Conservation (phyloP, 2,329 filamentous ascomycete genomes). For the Ceratocystis lukuohia region DNA sequence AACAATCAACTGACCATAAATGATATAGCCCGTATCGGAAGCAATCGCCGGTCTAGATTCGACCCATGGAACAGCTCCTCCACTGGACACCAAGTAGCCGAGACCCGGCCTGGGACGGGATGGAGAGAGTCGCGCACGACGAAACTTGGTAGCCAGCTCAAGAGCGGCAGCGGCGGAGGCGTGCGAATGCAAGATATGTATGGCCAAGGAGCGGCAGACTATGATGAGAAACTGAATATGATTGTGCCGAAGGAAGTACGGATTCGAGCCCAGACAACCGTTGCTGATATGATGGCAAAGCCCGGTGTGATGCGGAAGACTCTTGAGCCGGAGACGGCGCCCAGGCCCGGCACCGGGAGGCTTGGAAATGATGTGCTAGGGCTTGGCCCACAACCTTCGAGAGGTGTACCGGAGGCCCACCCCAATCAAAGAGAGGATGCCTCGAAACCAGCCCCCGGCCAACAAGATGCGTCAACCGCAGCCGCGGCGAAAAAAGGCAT, state of each 20-base stretch:
- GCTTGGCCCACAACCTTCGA: not conserved
- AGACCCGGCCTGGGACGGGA: slow-evolving; percentile 47
- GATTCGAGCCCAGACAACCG: slow-evolving; percentile 31
- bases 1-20: slow-evolving; percentile 13
- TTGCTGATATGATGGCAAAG: slow-evolving; percentile 39
- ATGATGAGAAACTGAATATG: slow-evolving; percentile 33
- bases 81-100: slow-evolving; percentile 66
- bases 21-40: slow-evolving; percentile 26
- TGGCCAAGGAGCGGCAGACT: slow-evolving; percentile 48
- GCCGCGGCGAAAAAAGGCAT: slow-evolving; percentile 33
- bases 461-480: not conserved
- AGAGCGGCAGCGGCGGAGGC: slow-evolving; percentile 42
- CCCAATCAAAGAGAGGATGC: not conserved
- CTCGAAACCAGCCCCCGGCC: not conserved
- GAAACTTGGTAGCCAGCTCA: slow-evolving; percentile 60
- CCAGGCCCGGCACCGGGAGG: not conserved
- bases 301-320: slow-evolving; percentile 10
- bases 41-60: slow-evolving; percentile 37
- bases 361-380: not conserved
- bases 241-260: slow-evolving; percentile 33
- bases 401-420: not conserved
- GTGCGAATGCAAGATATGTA: slow-evolving; percentile 50
- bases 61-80: slow-evolving; percentile 62
- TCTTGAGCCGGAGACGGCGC: not conserved
- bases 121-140: slow-evolving; percentile 59